Base-by-base conservation (phyloP, 2,329 filamentous ascomycete genomes). In the Chaetomiaceae sp. region DNA sequence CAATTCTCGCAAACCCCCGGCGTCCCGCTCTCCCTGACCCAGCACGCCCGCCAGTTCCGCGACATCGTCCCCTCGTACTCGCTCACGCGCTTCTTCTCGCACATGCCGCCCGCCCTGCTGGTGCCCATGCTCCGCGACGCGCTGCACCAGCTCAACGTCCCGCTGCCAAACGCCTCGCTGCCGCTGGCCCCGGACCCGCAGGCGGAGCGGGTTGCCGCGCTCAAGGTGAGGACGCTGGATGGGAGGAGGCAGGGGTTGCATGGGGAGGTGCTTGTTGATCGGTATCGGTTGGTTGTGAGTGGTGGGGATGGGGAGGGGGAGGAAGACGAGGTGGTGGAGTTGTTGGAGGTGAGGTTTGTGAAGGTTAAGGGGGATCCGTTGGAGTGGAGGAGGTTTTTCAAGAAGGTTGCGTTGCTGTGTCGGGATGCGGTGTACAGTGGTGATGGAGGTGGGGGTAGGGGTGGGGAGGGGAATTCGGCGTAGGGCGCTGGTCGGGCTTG, bases 321-420 rank as follows among this genome's bases (percentile, higher is more conserved):
- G 12, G 73, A 71, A 60, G 73, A 59, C 63, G 73, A 65, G 69
- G 85, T 88, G 56, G 25, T 29, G 70, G 85, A 88, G 56, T 71
- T 92, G 29, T 78, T 91, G 22, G 91, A 96, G 69, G 88, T 96
- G 25, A 81, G 90, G 47, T 97, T 99, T 67, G 82, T 95, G 61
- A 99, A 99, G 73, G 80, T 89, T 50, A 96, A 96, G 73, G 94
- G 94, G 6, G 94, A 99, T 74, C 94, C 94, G 5, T 73, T 99
- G 46, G 92, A 97, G 74, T 99, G 95, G 94, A 82, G 94, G 56
- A 78, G 94, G 31, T 90, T 99, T 68, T 99, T 99, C 77, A 99
- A 99, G 73, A 91, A 90, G 70, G 82, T 96, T n/a, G 89, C 89
- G 27, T 77, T 95, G 59, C 76, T 92, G 56, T 95, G 91, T 72